Conservation (phyloP, 176 grass and related monocot genomes). For the Metroxylon sagu region DNA sequence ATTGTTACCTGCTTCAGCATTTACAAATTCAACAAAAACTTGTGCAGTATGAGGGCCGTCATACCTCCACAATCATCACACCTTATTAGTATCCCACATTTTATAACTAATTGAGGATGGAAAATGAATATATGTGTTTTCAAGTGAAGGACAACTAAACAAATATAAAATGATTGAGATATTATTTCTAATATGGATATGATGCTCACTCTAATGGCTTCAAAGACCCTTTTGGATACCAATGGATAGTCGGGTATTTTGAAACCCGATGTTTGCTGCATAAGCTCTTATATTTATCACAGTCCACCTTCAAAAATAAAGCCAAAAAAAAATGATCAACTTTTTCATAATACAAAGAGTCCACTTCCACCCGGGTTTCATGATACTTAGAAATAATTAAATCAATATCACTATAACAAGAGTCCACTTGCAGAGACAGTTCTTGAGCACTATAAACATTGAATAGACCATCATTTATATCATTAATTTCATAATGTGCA, state of each 20-base stretch:
- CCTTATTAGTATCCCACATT: not conserved
- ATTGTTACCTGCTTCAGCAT: conserved; percentile 78
- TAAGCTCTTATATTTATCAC: conserved; percentile 77
- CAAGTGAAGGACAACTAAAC: not conserved
- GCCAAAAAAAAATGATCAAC: not conserved
- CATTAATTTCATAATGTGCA: too few species aligned
- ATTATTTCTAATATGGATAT: too few species aligned
- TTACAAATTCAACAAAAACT: conserved; percentile 76
- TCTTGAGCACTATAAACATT: too few species aligned
- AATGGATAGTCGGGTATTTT: conserved; percentile 90
- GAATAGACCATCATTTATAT: too few species aligned
- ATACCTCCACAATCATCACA: conserved; percentile 39
- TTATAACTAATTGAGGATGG: too few species aligned
- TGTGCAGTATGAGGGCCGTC: conserved; percentile 68
- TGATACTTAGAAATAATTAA: too few species aligned
- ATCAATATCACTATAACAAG: too few species aligned
- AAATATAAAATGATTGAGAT: conserved; percentile 10
- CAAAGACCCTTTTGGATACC: conserved; percentile 94
- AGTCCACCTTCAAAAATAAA: conserved; percentile 65
- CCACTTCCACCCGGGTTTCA: too few species aligned
- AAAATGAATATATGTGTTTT: not conserved
- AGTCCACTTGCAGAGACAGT: too few species aligned
- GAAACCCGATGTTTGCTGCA: conserved; percentile 95
- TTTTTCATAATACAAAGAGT: too few species aligned
- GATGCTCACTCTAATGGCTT: conserved; percentile 72